phyloP scores from a whole-genome alignment of 2,329 filamentous ascomycete species.

The Tolypocladium nubicola region DNA sequence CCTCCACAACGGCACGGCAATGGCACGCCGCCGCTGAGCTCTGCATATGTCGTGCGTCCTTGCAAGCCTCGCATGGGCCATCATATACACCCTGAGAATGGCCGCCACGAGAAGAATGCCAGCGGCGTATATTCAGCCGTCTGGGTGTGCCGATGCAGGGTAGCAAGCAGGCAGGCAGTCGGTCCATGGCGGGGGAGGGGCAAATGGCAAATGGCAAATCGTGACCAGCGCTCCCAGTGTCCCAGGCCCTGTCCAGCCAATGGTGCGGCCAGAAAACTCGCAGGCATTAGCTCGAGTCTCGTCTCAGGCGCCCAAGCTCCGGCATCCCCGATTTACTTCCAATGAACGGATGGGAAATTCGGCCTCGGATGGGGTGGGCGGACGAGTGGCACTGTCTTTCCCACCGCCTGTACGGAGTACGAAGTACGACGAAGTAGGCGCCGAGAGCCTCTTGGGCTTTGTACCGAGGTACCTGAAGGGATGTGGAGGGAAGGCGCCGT shows the following conservation, averaged over 20 bases:
- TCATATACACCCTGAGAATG: not conserved
- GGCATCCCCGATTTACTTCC: not conserved
- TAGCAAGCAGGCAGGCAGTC: not conserved
- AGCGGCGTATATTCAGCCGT: not conserved
- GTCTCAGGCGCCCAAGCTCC: not conserved
- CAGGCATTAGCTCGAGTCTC: not conserved
- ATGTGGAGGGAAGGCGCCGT: not conserved
- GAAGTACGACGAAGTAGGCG: too few relatives aligned
- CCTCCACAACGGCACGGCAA: not conserved
- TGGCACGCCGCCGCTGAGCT: not conserved
- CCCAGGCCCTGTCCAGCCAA: not conserved
- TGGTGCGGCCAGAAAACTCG: not conserved
- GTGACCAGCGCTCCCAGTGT: not conserved
- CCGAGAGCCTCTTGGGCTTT: too few relatives aligned
- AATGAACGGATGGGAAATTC: not conserved
- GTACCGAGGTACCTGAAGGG: not conserved
- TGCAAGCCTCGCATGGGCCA: not conserved
- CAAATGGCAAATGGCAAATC: conserved; percentile 3
- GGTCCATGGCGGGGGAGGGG: conserved; percentile 7
- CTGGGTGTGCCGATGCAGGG: not conserved
- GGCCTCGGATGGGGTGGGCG: not conserved
- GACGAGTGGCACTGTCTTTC: not conserved
- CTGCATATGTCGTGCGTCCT: not conserved
- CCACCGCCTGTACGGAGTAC: not conserved
- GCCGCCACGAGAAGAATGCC: not conserved